Evolutionary conservation across 2,329 filamentous ascomycete species (phyloP).

Genomic region (Thelonectria blattea): DNA sequence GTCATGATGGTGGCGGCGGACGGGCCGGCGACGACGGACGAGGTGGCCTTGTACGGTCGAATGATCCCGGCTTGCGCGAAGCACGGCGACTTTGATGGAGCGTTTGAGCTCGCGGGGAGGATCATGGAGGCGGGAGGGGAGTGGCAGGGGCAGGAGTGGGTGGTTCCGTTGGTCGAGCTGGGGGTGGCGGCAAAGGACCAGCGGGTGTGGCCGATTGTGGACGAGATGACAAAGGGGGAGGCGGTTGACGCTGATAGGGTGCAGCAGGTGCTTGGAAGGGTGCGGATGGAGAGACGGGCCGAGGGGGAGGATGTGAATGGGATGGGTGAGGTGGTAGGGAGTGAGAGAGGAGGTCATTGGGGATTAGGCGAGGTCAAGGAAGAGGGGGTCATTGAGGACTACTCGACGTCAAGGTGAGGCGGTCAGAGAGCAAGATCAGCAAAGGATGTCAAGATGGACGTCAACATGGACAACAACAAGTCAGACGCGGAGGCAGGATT

Average conservation of each 20-base stretch:
- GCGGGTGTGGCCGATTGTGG: slow-evolving; percentile 43
- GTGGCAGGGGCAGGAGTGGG: slow-evolving; percentile 33
- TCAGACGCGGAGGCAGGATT: not conserved
- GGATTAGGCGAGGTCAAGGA: not conserved
- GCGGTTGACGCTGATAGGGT: slow-evolving; percentile 31
- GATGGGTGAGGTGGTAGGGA: not conserved
- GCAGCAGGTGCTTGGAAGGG: slow-evolving; percentile 35
- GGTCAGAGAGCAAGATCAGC: too few relatives aligned
- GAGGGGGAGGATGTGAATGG: slow-evolving; percentile 12
- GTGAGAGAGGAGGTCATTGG: not conserved
- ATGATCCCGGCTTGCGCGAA: slow-evolving; percentile 41
- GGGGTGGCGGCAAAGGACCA: slow-evolving; percentile 39
- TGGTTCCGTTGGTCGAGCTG: slow-evolving; percentile 37
- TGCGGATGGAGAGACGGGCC: slow-evolving; percentile 30
- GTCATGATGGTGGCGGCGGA: slow-evolving; percentile 26
- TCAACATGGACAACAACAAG: too few relatives aligned
- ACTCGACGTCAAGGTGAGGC: too few relatives aligned
- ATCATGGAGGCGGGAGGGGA: slow-evolving; percentile 15
- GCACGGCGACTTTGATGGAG: slow-evolving; percentile 42
- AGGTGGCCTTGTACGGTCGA: slow-evolving; percentile 29
- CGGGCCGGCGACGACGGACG: slow-evolving; percentile 19
- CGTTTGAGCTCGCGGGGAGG: slow-evolving; percentile 40
- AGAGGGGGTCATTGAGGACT: too few relatives aligned
- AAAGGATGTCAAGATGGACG: too few relatives aligned
- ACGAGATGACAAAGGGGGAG: slow-evolving; percentile 33